Percentiles rank a stretch among this genome's conserved stretches.
Evolutionary conservation across 768 basidiomycete species (phyloP).

Genomic region (Kwoniella sp.): DNA sequence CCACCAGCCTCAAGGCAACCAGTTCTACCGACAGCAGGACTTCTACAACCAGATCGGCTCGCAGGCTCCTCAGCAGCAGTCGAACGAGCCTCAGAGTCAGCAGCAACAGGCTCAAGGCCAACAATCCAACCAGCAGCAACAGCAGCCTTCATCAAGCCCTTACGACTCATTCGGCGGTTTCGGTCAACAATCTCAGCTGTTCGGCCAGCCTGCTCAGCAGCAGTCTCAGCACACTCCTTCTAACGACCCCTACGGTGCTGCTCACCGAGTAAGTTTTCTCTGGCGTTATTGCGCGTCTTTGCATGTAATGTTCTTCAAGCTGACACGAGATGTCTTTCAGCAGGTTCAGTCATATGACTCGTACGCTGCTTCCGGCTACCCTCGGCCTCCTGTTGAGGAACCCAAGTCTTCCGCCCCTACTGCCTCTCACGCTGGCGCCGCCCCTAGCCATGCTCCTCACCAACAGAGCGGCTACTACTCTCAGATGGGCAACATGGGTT

Average conservation of each 20-base stretch:
- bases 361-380: conserved; percentile 53
- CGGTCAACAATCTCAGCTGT: conserved; percentile 44
- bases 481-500: conserved; percentile 50
- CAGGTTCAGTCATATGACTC: conserved; percentile 48
- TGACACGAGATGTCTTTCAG: conserved; percentile 9
- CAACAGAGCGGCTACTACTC: conserved; percentile 53
- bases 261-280: conserved; percentile 41
- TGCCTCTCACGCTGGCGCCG: conserved; percentile 33
- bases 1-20: conserved; percentile 36
- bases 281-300: background rate
- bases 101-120: conserved; percentile 34
- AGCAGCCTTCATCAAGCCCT: conserved; percentile 29
- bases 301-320: background rate
- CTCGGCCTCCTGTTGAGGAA: conserved; percentile 48
- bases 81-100: conserved; percentile 32
- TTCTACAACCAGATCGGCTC: conserved; percentile 42
- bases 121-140: conserved; percentile 16
- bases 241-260: conserved; percentile 47
- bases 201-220: conserved; percentile 41
- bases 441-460: conserved; percentile 37
- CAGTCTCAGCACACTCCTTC: conserved; percentile 38
- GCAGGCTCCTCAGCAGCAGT: conserved; percentile 30
- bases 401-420: conserved; percentile 46
- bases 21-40: conserved; percentile 43
- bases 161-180: conserved; percentile 48